Evolutionary conservation across 768 basidiomycete species (phyloP), one percentile per base, ranked within the genome.

Genomic region (Boletellus emodensis): DNA sequence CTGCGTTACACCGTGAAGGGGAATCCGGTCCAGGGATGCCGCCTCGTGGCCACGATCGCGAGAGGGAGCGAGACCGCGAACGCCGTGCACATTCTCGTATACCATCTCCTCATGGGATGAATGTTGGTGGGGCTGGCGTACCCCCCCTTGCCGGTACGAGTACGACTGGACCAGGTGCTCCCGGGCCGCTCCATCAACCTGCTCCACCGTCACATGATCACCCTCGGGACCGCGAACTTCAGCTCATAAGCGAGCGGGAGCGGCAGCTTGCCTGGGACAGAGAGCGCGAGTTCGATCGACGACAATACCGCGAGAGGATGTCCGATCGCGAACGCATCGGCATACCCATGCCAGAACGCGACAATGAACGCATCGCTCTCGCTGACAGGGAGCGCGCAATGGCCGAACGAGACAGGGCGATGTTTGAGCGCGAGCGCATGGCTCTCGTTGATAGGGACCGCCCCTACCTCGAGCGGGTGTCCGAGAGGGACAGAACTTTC

Each of bases 21-120:
- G 63, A 65, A 49, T 52, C 54, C 3, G 63, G 61, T 40, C 59
- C 56, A 0, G 62, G 63, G 2, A 55, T 63, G n/a, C 59, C 52
- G 0, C 60, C 61, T 13, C 60, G 61, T 2, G 53, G n/a, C 36
- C 54, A 54, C 35, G 65, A 67, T n/a, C 63, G 62, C 44, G 65
- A 67, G 22, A 53, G 63, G 40, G 65, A 66, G 38, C 56, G 60
- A 52, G 65, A 65, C n/a, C 64, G 64, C 34, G 64, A 67, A 48
- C 62, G 65, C 18, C 65, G 61, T 22, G 44, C 56, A 34, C 57
- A 57, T 39, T 59, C 65, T 1, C 57, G 65, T n/a, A 40, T 67
- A 14, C 57, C 61, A 7, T 67, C 65, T 11, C 64, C 64, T 28
- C 63, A 55, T 34, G 54, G 49, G 20, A 53, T 53, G 47, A 49